These are phyloP conservation scores for Arabis hirsuta DNA, from an alignment of 345 rosid species.

Conservation along the genomic window DNA sequence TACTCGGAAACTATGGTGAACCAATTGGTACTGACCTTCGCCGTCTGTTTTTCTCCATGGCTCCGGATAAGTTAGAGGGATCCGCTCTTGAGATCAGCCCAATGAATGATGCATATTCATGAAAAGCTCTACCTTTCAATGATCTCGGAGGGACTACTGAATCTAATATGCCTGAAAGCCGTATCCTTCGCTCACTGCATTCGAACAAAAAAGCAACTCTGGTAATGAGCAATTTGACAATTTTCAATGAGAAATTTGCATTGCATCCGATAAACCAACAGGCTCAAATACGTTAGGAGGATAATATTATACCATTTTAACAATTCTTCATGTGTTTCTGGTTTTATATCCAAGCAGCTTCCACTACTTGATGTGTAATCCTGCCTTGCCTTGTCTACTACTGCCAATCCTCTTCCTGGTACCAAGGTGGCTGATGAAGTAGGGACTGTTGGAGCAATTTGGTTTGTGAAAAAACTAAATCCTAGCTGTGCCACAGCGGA, in stretches of 20 bases:
- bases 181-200: slow-evolving; percentile 59
- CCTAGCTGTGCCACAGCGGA: slow-evolving; percentile 62
- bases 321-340: slow-evolving; percentile 34
- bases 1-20: slow-evolving; percentile 1
- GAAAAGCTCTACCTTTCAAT: slow-evolving; percentile 63
- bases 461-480: slow-evolving; percentile 60
- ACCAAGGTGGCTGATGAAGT: slow-evolving; percentile 38
- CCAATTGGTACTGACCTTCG: slow-evolving; percentile 53
- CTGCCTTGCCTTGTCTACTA: slow-evolving; percentile 39
- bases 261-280: slow-evolving; percentile 4
- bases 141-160: slow-evolving; percentile 64
- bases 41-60: slow-evolving; percentile 44
- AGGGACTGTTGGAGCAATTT: slow-evolving; percentile 46
- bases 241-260: neutral
- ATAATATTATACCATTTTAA: slow-evolving; percentile 47
- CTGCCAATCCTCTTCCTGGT: slow-evolving; percentile 42
- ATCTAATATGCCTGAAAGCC: slow-evolving; percentile 50
- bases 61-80: slow-evolving; percentile 57
- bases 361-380: slow-evolving; percentile 40
- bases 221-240: neutral
- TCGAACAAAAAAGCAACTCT: neutral
- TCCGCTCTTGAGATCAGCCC: slow-evolving; percentile 69
- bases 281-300: neutral
- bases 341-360: slow-evolving; percentile 43
- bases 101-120: slow-evolving; percentile 76